Base-by-base conservation (phyloP, 768 basidiomycete species). In the Sistotremastrum suecicum region DNA sequence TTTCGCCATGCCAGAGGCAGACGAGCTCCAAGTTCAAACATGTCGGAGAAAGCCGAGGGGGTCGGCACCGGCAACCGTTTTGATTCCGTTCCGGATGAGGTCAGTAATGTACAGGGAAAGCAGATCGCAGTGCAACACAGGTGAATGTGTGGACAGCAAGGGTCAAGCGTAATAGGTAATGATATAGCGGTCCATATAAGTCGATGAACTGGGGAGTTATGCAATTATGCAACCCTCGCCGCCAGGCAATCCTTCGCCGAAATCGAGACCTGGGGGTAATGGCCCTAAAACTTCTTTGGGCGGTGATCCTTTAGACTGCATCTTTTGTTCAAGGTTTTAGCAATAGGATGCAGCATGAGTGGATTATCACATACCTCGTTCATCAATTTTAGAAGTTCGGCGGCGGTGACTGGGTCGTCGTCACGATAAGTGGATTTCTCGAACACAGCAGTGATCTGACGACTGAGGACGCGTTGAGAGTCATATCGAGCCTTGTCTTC, bases 221-320 rank as follows among this genome's bases (percentile, higher is more conserved):
- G 54, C 49, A 37, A 67, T 60, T 30, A 54, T 52, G 46, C 68
- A 66, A 8, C 55, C 57, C 1, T 66, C 66, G 10, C 75, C 42
- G 37, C 69, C 58, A 4, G 74, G 76, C 48, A 69, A 56, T 8
- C 78, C 78, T 42, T 82, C 78, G 0, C 74, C 76, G 29, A 79
- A 50, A 5, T 63, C 67, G 31, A 76, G 61, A n/a, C 82, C 84
- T 2, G 83, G 72, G 0, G 88, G 88, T 41, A 90, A 66, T 0
- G 78, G 74, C 1, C 86, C 88, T 83, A 90, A 88, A 42, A 90
- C 71, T 53, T 86, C 84, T 12, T 73, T 56, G 2, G 88, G 88
- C 0, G 86, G 88, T 3, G 80, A 72, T 5, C 88, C 87, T 46
- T 76, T 70, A 3, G 67, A 65, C 69, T 91, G 87, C 71, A 91